Conservation (phyloP, 108 stramenopile genomes). For the Cyclotella sp. region DNA sequence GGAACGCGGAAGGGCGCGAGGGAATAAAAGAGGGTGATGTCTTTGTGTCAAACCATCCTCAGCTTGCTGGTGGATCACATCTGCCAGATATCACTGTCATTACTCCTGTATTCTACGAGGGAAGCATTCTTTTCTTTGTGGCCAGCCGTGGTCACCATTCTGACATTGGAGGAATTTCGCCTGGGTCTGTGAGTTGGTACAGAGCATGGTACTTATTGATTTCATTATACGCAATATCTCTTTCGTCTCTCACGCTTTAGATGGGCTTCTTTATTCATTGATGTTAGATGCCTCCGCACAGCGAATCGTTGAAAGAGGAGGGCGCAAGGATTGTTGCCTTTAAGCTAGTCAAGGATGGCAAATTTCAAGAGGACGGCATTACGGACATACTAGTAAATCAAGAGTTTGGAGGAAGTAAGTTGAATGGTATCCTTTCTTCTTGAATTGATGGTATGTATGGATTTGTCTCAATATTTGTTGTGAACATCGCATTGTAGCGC, state of each 20-base stretch:
- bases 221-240: neutral
- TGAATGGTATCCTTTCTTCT: neutral
- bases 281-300: constrained; percentile 91
- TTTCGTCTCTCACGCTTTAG: neutral
- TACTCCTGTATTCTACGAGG: constrained; percentile 94
- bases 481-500: constrained; percentile 27
- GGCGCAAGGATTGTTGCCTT: constrained; percentile 98
- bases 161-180: constrained; percentile 96
- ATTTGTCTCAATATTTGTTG: neutral
- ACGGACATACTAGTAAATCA: constrained; percentile 90
- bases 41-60: constrained; percentile 97
- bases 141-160: constrained; percentile 97
- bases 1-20: constrained; percentile 79
- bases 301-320: constrained; percentile 88
- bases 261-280: neutral
- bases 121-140: constrained; percentile 93
- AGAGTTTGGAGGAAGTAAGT: constrained; percentile 74
- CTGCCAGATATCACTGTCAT: constrained; percentile 97
- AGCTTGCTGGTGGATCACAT: constrained; percentile 92
- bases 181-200: constrained; percentile 64
- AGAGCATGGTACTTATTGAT: neutral
- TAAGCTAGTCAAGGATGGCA: constrained; percentile 92
- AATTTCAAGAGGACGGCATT: constrained; percentile 96
- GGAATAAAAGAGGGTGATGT: constrained; percentile 96
- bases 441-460: neutral